Base-by-base conservation (phyloP, 257 asterid genomes). In the Lycium barbarum region DNA sequence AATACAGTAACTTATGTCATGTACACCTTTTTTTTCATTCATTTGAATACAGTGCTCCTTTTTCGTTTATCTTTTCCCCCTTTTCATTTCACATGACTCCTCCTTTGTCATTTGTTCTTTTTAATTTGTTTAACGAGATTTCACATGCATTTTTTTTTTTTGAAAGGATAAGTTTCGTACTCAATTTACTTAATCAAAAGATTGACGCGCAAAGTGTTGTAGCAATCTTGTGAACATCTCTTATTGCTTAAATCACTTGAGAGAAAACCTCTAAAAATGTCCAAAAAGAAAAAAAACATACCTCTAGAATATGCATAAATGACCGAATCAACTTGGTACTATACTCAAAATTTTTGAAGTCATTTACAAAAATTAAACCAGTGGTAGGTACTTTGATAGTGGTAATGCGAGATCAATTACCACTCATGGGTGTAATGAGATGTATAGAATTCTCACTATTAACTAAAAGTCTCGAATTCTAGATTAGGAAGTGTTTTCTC, bases 21-120 rank as follows among this genome's bases (percentile, higher is more conserved):
- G 5, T 10, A 63, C 2, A 22, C 58, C 17, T 43, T 5, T 33
- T 20, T 66, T 36, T 68, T 53, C 38, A 7, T 68, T 38, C 3
- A 73, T 47, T 47, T 20, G 4, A 12, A 13, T 74, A 12, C 22
- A 70, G 53, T 38, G 78, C 26, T 38, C 26, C 3, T 40, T 67
- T 35, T 72, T 71, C 1, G 1, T 40, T 71, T 71, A 17, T 9
- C 33, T 33, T 45, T 73, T 40, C 6, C 45, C 4, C 6, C 45
- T 40, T 40, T 51, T 74, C 20, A 74, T 74, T 74, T 74, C 45
- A 74, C 81, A 49, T 74, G 45, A 74, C 15, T 22, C 38, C 61
- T 43, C 38, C n/a, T 73, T 73, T 47, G 1, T 47, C 14, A 74
- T 49, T 26, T 26, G 13, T 74, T 74, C 8, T 22, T 49, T 74